These are phyloP conservation scores for Naganishia vishniacii DNA, from an alignment of 768 basidiomycete genomes.

Conservation along the genomic window DNA sequence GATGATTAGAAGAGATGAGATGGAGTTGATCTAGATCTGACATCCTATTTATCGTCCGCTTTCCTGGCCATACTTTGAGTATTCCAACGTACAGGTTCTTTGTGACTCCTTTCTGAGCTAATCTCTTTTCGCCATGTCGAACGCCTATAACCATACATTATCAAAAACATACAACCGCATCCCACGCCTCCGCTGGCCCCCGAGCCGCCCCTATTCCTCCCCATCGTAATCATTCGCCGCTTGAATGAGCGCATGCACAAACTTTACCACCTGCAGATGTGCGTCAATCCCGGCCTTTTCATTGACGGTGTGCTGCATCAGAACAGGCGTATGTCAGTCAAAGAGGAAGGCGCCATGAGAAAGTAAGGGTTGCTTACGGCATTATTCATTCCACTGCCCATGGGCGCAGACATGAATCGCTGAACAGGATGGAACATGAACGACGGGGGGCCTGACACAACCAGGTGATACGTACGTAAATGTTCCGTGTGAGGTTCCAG, in stretches of 20 bases:
- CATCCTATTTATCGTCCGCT: too few relatives aligned
- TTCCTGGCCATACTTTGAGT: too few relatives aligned
- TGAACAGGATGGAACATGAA: conserved; percentile 3
- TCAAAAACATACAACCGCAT: not conserved
- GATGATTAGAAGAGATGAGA: too few relatives aligned
- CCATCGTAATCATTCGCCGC: conserved; percentile 42
- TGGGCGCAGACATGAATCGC: conserved; percentile 40
- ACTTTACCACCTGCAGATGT: conserved; percentile 38
- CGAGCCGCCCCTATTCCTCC: conserved; percentile 28
- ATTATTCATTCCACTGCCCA: conserved; percentile 17
- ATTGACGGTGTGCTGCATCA: conserved; percentile 46
- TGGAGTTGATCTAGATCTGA: too few relatives aligned
- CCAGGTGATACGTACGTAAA: conserved; percentile 31
- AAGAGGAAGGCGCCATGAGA: not conserved
- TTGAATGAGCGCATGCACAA: conserved; percentile 47
- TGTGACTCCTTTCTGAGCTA: too few relatives aligned
- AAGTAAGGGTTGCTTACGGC: conserved; percentile 28
- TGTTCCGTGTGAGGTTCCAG: conserved; percentile 43
- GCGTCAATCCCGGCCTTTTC: conserved; percentile 41
- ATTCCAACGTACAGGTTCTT: too few relatives aligned
- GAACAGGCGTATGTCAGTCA: not conserved
- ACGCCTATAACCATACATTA: too few relatives aligned
- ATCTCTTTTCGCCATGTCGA: too few relatives aligned
- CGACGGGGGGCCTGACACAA: too few relatives aligned
- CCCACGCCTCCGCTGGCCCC: too few relatives aligned